phyloP scores from a whole-genome alignment of 2,329 filamentous ascomycete genomes.

The Xylariaceae sp. region DNA sequence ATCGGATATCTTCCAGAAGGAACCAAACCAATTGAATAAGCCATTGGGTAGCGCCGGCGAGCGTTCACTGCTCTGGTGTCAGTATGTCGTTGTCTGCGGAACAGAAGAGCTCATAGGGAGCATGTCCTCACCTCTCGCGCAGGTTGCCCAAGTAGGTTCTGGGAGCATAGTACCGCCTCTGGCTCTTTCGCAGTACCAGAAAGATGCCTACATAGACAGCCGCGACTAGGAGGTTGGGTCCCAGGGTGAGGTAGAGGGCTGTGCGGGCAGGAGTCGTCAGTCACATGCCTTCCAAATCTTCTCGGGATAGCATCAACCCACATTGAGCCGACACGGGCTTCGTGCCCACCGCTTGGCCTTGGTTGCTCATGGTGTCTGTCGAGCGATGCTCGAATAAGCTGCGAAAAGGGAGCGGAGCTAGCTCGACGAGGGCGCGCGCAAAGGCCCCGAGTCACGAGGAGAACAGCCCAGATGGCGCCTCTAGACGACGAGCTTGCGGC shows the following conservation, averaged over 20 bases:
- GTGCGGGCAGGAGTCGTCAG: background rate
- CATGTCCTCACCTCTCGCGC: constrained; percentile 28
- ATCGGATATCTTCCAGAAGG: constrained; percentile 63
- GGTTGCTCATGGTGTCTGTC: constrained; percentile 15
- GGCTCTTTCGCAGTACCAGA: constrained; percentile 35
- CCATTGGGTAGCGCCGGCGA: constrained; percentile 53
- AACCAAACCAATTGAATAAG: constrained; percentile 58
- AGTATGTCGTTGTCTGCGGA: constrained; percentile 10
- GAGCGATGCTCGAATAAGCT: too few species aligned
- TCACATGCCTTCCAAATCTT: background rate
- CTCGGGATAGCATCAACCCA: constrained; percentile 9
- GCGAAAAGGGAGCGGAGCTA: background rate
- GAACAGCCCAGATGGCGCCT: too few species aligned
- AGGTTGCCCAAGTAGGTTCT: constrained; percentile 42
- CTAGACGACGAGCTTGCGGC: too few species aligned
- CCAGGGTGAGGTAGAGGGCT: constrained; percentile 37
- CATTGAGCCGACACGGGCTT: constrained; percentile 14
- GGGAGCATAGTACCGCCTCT: constrained; percentile 41
- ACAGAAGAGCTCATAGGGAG: background rate
- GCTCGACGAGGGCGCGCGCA: too few species aligned
- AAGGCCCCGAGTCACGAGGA: too few species aligned
- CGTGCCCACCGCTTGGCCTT: constrained; percentile 11
- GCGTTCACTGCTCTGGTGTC: constrained; percentile 38
- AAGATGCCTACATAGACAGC: constrained; percentile 36
- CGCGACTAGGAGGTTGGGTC: constrained; percentile 30